Base-by-base conservation (phyloP, 106 monocot species). In the Dioscorea zingiberensis region DNA sequence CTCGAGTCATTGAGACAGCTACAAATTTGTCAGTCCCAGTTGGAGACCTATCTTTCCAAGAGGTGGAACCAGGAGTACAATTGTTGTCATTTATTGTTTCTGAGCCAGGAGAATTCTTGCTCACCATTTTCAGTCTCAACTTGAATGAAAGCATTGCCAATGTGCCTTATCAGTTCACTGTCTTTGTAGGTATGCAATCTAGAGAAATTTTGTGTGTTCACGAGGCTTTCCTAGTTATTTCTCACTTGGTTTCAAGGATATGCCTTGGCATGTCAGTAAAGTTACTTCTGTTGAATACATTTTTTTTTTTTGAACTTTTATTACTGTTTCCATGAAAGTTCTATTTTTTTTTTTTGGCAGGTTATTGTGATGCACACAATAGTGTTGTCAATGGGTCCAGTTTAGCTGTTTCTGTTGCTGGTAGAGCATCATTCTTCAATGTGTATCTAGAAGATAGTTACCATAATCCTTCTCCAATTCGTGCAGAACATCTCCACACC, bases 311-410 rank as follows among this genome's bases (percentile, higher is more conserved):
- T n/a, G n/a, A n/a, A 13, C 19, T 51, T 51, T 51, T 19, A 51
- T 51, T 1, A 51, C 1, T 4, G 15, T 18, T 51, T 18, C 14
- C 12, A 19, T 44, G 30, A 14, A 23, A 16, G 54, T 17, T 61
- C 26, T 32, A 12, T 72, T 21, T 60, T n/a, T n/a, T n/a, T n/a
- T n/a, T 72, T 7, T 63, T 19, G 21, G 27, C 47, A 94, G 94
- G 94, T 15, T 87, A 95, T 63, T 95, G 94, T 70, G 68, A 91
- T 74, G 87, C 78, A 62, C 78, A 69, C 72, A 85, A 95, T 61
- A 91, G 94, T 54, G 63, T 95, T 66, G 80, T 77, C 7, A 95
- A 95, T 70, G 94, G 94, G 53, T 91, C 90, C 54, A 91, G 91
- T 7, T 64, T 95, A 62, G 51, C 54, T 53, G 47, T 58, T 64